Percentiles rank a stretch among this genome's conserved stretches.
Evolutionary conservation across 2,329 filamentous ascomycete genomes (phyloP).

Genomic region (Blumeriella jaapii): DNA sequence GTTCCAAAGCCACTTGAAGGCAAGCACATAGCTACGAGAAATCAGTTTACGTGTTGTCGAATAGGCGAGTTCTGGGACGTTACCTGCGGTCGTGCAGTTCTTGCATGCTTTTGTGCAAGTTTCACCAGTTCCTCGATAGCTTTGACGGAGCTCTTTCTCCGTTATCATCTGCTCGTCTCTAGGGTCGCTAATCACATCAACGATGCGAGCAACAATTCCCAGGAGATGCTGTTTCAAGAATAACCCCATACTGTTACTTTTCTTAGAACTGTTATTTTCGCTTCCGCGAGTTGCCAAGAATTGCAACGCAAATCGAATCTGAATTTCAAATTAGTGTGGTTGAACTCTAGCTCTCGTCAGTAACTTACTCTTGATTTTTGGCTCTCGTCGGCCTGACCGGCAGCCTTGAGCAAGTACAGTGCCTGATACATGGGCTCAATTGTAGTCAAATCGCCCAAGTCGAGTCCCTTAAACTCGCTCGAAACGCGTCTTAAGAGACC

Average conservation of each 20-base stretch:
- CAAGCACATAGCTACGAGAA: conserved; percentile 69
- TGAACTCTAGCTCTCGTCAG: neutral
- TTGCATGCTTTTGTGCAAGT: conserved; percentile 60
- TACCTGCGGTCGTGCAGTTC: conserved; percentile 81
- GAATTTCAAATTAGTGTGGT: neutral
- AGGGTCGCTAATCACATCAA: conserved; percentile 63
- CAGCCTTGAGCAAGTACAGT: conserved; percentile 70
- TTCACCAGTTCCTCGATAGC: conserved; percentile 83
- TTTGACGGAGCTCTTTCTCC: conserved; percentile 68
- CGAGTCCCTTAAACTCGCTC: conserved; percentile 53
- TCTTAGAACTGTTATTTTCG: conserved; percentile 25
- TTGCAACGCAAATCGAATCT: conserved; percentile 27
- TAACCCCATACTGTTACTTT: conserved; percentile 50
- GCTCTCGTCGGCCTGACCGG: conserved; percentile 54
- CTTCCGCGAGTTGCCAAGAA: conserved; percentile 30
- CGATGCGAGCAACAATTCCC: conserved; percentile 75
- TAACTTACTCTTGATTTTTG: conserved; percentile 46
- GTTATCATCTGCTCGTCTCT: conserved; percentile 41
- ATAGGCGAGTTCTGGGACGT: conserved; percentile 25
- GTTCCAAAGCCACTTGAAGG: conserved; percentile 69
- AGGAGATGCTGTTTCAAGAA: conserved; percentile 80
- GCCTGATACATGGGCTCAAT: conserved; percentile 65
- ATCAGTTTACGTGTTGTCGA: neutral
- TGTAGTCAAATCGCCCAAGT: conserved; percentile 58
- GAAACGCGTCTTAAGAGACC: conserved; percentile 58